Conservation (phyloP, 331 rosid species). For the Quercus lobata region DNA sequence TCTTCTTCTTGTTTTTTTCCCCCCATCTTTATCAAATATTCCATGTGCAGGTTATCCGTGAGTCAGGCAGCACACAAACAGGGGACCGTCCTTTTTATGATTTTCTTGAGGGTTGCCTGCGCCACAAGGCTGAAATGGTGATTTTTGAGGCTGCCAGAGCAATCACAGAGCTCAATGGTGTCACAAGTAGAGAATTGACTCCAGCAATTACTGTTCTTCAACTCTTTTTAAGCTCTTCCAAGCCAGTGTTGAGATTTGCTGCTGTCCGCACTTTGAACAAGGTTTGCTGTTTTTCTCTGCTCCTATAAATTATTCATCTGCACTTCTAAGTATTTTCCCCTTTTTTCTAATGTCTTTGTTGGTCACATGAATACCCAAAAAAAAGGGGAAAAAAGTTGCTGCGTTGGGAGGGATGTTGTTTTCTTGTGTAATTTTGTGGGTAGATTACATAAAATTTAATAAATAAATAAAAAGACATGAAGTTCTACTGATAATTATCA, state of each 20-base stretch:
- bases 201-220: slow-evolving; percentile 99
- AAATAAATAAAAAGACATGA: neutral
- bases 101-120: slow-evolving; percentile 95
- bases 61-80: slow-evolving; percentile 70
- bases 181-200: slow-evolving; percentile 85
- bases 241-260: slow-evolving; percentile 97
- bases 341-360: neutral
- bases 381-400: no score
- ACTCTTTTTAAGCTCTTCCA: slow-evolving; percentile 93
- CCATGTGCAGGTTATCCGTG: slow-evolving; percentile 72
- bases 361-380: neutral
- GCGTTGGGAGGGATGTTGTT: neutral
- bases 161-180: slow-evolving; percentile 90
- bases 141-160: slow-evolving; percentile 98
- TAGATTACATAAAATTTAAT: neutral
- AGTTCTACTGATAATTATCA: neutral
- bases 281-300: slow-evolving; percentile 37
- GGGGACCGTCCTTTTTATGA: slow-evolving; percentile 97
- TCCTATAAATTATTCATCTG: slow-evolving; percentile 3
- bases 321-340: neutral
- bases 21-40: slow-evolving; percentile 12
- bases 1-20: slow-evolving; percentile 5
- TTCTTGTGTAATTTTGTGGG: neutral
- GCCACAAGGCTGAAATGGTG: slow-evolving; percentile 98
- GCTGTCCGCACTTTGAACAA: slow-evolving; percentile 98